Evolutionary conservation across 768 basidiomycete species (phyloP).

Genomic region (Lentinula sp.): DNA sequence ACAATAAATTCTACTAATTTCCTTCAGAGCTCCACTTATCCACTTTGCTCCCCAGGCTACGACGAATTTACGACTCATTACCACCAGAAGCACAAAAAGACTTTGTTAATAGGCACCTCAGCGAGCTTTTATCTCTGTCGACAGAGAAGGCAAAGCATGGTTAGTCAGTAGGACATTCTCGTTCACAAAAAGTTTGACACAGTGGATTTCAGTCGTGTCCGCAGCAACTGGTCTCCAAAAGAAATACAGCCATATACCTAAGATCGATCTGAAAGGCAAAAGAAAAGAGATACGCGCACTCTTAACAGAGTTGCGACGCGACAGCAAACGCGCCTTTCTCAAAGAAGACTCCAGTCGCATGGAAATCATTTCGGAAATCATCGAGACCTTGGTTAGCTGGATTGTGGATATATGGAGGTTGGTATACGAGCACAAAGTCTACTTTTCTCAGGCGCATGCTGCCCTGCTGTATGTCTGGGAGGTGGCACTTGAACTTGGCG

Average conservation of each 20-base stretch:
- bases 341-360: conserved; percentile 48
- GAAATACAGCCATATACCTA: conserved; percentile 35
- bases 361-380: conserved; percentile 49
- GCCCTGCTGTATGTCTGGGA: conserved; percentile 50
- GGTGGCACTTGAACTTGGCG: conserved; percentile 27
- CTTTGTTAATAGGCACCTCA: conserved; percentile 45
- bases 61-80: conserved; percentile 40
- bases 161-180: conserved; percentile 7
- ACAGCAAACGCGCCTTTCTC: conserved; percentile 45
- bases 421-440: conserved; percentile 50
- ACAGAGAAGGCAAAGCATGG: conserved; percentile 30
- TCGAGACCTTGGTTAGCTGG: conserved; percentile 53
- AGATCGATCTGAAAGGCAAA: conserved; percentile 47
- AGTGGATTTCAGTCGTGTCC: conserved; percentile 20
- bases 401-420: conserved; percentile 58
- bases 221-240: conserved; percentile 34
- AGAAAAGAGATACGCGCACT: conserved; percentile 47
- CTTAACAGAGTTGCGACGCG: conserved; percentile 45
- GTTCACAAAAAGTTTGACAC: not conserved
- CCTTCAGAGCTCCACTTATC: not conserved
- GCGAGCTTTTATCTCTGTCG: conserved; percentile 36
- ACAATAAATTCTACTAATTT: not conserved
- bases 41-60: conserved; percentile 30
- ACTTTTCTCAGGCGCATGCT: conserved; percentile 45
- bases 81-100: conserved; percentile 45